These are phyloP conservation scores for Aspergillus sp. DNA, from an alignment of 2,329 filamentous ascomycete genomes.

Conservation along the genomic window DNA sequence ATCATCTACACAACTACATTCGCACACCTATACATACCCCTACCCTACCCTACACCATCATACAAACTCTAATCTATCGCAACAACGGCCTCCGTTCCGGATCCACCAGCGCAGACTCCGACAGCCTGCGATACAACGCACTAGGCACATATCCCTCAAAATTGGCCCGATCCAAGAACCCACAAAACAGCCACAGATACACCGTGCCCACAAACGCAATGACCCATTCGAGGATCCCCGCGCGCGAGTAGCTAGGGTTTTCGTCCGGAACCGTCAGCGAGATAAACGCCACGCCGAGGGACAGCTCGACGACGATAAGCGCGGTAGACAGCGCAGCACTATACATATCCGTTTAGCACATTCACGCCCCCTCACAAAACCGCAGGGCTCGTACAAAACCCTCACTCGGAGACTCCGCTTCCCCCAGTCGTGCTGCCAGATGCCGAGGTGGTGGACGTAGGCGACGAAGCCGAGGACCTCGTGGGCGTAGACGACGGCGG, in stretches of 20 bases:
- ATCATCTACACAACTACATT: too few species aligned
- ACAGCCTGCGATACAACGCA: constrained; percentile 5
- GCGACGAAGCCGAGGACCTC: constrained; percentile 19
- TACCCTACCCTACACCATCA: too few species aligned
- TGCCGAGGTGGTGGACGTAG: constrained; percentile 14
- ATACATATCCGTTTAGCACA: background rate
- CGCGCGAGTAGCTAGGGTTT: constrained; percentile 11
- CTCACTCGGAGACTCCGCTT: constrained; percentile 14
- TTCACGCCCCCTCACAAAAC: background rate
- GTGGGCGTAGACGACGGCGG: constrained; percentile 21
- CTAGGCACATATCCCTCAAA: constrained; percentile 15
- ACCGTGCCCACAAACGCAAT: constrained; percentile 20
- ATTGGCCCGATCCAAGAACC: constrained; percentile 17
- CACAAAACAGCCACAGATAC: constrained; percentile 22
- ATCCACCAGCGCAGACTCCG: background rate
- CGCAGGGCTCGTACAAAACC: constrained; percentile 15
- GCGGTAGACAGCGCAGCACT: constrained; percentile 21
- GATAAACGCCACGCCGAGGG: constrained; percentile 17
- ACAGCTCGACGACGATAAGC: constrained; percentile 17
- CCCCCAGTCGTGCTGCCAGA: constrained; percentile 13
- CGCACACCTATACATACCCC: too few species aligned
- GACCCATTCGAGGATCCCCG: constrained; percentile 21
- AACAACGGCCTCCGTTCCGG: background rate
- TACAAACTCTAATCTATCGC: too few species aligned
- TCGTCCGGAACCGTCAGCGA: constrained; percentile 16